Evolutionary conservation across 768 basidiomycete genomes (phyloP), one percentile per base, ranked within the genome.

Genomic region (Mrakia hoshinonis): DNA sequence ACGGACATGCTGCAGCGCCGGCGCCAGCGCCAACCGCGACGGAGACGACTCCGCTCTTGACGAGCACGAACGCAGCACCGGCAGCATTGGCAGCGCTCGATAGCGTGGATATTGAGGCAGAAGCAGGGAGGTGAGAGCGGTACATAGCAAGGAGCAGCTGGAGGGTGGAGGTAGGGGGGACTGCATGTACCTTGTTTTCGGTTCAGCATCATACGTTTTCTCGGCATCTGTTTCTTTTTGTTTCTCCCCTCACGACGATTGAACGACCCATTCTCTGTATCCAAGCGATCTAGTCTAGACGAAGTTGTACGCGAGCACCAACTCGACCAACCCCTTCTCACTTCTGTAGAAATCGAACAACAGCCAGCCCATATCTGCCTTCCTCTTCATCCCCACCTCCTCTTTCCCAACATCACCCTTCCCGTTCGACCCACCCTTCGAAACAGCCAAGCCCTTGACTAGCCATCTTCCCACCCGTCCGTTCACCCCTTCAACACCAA

Each of bases 401-500:
- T 34, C 38, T 7, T 7, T n/a, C 54, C 62, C 47, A 4, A 47
- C 26, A 22, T 43, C 47, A 10, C 64, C 22, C 43, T 24, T 60
- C 38, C n/a, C n/a, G 68, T 61, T 74, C 68, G 38, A 18, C 18
- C 39, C 67, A 67, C 58, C 36, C 39, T 36, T 39, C 39, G n/a
- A 26, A 18, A 63, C 66, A 1, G 63, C 52, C 43, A 92, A 79
- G 72, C 81, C 79, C 48, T 85, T 83, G 54, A 92, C 76, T 24
- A 92, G 77, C 89, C 91, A 95, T 67, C 80, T 81, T 3, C 84
- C 87, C 3, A 91, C 80, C n/a, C 87, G 83, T 29, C 82, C 82
- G 76, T 97, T 97, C 49, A 93, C 87, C 2, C 93, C 93, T 77
- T 90, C 87, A n/a, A 92, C 82, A 5, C 92, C 92, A 9, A 92